Base-by-base conservation (phyloP, 352 stramenopile species). In the Elongisporangium senticosum region DNA sequence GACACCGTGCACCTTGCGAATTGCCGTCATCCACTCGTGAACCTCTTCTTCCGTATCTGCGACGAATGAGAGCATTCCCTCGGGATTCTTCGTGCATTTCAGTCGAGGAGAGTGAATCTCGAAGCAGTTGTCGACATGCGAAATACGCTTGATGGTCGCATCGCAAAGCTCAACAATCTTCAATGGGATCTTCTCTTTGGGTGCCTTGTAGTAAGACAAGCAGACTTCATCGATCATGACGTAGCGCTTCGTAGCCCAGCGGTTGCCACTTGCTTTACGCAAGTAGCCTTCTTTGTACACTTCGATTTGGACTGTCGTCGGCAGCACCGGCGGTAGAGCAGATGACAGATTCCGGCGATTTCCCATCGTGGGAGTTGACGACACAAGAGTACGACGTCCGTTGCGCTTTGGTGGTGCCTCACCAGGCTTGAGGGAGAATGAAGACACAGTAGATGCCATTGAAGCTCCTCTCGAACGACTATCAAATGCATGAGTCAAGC, bases 21-120 rank as follows among this genome's bases (percentile, higher is more conserved):
- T 90, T 10, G 86, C 86, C 3, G 76, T 61, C 86, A 95, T 95
- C 86, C 86, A 95, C 54, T 94, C 83, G 54, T 94, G 84, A 14
- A 94, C 83, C 48, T 93, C 83, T 39, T 89, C 72, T 59, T 95
- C 86, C 4, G 75, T 88, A 28, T 93, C 86, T 0, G 86, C 77
- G 4, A 91, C 84, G 61, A 95, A 91, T n/a, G 82, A 92, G 53
- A 95, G 69, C 56, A 91, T 74, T 3, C 86, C 86, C 13, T 93
- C 80, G 4, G 72, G 68, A 61, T 95, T 93, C 60, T 90, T 93
- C 20, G 77, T 85, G 72, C 79, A 87, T 64, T 94, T 92, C 14
- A 95, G 72, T 1, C 86, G 79, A 21, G 86, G 86, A 15, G 86
- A 95, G 50, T 86, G 72, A 50, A 95, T 80, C 59, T 95, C 84